Base-by-base conservation (phyloP, 1,284 basidiomycete species). In the Sporisorium reilianum region DNA sequence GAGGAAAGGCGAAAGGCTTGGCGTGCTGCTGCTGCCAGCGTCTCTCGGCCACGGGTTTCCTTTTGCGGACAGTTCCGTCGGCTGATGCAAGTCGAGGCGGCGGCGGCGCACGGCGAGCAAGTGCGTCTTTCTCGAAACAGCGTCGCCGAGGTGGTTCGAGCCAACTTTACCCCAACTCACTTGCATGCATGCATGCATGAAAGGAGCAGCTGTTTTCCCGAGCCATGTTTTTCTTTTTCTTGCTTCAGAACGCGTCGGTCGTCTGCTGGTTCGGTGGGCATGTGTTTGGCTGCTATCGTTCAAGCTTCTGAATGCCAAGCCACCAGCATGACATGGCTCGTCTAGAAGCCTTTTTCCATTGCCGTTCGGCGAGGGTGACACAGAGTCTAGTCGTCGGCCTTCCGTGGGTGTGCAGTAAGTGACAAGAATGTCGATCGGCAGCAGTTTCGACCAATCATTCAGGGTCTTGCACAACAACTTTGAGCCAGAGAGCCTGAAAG, bases 151-250 rank as follows among this genome's bases (percentile, higher is more conserved):
- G n/a, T n/a, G n/a, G n/a, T n/a, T n/a, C n/a, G n/a, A n/a, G n/a
- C n/a, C n/a, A n/a, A n/a, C n/a, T n/a, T n/a, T n/a, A n/a, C n/a
- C n/a, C n/a, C n/a, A n/a, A n/a, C 28, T 30, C 9, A 9, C 28
- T 5, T 30, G 28, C 28, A 30, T 18, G 49, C 22, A 34, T 30
- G 32, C 28, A 51, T 51, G 49, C 32, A 38, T 38, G 49, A 32
- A 38, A 51, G 20, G 6, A n/a, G 25, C n/a, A 32, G 30, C 36
- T 23, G 32, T 34, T 51, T 51, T 51, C 49, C 49, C 49, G 49
- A 51, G 49, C 49, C 30, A 38, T 51, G 32, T 51, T 51, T 51
- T 36, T 36, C 32, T 51, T 38, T 38, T 32, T 16, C 36, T 14
- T 12, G 3, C 14, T 34, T 14, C 36, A 38, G 16, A 38, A 38